A percentile compares a stretch with the other conserved stretches of the same genome.
Conservation (phyloP, 441 rosid species). For the Bruguiera hainesii region DNA sequence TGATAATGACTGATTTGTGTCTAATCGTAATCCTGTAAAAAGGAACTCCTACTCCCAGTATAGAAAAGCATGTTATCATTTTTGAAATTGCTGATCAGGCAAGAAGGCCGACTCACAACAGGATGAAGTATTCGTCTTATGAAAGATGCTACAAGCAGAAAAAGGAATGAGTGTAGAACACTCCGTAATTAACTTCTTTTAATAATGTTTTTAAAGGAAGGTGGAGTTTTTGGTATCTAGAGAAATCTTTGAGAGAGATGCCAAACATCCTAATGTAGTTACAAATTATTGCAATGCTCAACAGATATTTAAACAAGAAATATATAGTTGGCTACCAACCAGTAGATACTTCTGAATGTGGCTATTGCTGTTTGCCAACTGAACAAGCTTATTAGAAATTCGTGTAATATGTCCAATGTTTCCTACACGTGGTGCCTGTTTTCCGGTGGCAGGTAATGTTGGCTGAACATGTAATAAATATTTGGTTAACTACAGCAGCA, state of each 20-base stretch:
- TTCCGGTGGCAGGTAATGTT: constrained; percentile 68
- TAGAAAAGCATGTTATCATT: background rate
- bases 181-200: no score
- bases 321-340: constrained; percentile 42
- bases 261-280: background rate
- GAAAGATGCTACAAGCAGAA: background rate
- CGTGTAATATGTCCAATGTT: constrained; percentile 87
- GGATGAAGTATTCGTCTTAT: background rate
- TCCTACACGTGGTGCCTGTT: constrained; percentile 71
- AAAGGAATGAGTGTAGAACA: no score
- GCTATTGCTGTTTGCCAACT: constrained; percentile 58
- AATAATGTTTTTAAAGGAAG: no score
- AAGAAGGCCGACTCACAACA: no score
- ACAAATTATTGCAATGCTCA: background rate
- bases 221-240: no score
- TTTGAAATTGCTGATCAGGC: background rate
- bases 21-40: no score
- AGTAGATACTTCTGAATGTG: constrained; percentile 63
- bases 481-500: background rate
- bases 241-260: background rate
- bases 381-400: constrained; percentile 76
- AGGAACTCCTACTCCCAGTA: background rate
- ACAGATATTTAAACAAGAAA: background rate
- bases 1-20: no score
- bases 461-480: constrained; percentile 51